A percentile compares a stretch with the other conserved stretches of the same genome.
These are phyloP conservation scores for Magnolia officinalis DNA, from an alignment of 164 flowering plant genomes.

Conservation along the genomic window DNA sequence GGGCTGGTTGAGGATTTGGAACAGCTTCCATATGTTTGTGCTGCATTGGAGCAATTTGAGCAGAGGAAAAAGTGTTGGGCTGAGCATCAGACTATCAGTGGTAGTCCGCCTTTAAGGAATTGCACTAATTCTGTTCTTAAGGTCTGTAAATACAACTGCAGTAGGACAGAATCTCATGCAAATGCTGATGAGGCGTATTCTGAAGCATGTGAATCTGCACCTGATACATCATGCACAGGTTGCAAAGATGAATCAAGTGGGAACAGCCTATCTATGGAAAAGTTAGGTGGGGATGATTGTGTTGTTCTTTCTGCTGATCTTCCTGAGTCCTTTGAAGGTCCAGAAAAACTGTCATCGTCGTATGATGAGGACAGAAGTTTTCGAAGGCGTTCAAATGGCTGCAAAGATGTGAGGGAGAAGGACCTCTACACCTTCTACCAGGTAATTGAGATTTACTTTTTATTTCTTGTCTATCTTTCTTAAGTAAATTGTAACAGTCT, in stretches of 20 bases:
- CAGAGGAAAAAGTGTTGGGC: slow-evolving; percentile 76
- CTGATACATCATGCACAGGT: slow-evolving; percentile 8
- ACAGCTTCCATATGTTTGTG: slow-evolving; percentile 91
- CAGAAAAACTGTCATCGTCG: slow-evolving; percentile 28
- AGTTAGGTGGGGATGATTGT: slow-evolving; percentile 21
- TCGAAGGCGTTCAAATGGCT: slow-evolving; percentile 23
- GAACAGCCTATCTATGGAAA: slow-evolving; percentile 14
- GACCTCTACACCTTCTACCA: slow-evolving; percentile 84
- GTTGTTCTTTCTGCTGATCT: slow-evolving; percentile 24
- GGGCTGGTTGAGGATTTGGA: slow-evolving; percentile 90
- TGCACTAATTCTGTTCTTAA: slow-evolving; percentile 12
- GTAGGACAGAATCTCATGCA: slow-evolving; percentile 16
- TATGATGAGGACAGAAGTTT: slow-evolving; percentile 35
- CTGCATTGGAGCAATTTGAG: slow-evolving; percentile 75
- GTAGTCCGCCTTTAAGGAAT: slow-evolving; percentile 14
- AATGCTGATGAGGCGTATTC: slow-evolving; percentile 4
- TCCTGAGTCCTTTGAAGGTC: slow-evolving; percentile 28
- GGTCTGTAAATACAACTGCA: slow-evolving; percentile 16
- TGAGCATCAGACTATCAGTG: slow-evolving; percentile 30
- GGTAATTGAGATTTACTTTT: slow-evolving; percentile 34
- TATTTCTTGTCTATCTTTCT: neutral
- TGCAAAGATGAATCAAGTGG: slow-evolving; percentile 17
- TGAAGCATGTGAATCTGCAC: slow-evolving; percentile 17
- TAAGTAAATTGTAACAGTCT: neutral
- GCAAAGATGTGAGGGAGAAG: slow-evolving; percentile 35